A percentile compares a stretch with the other conserved stretches of the same genome.
Evolutionary conservation across 1,284 basidiomycete species (phyloP).

Genomic region (Rhodotorula sp.): DNA sequence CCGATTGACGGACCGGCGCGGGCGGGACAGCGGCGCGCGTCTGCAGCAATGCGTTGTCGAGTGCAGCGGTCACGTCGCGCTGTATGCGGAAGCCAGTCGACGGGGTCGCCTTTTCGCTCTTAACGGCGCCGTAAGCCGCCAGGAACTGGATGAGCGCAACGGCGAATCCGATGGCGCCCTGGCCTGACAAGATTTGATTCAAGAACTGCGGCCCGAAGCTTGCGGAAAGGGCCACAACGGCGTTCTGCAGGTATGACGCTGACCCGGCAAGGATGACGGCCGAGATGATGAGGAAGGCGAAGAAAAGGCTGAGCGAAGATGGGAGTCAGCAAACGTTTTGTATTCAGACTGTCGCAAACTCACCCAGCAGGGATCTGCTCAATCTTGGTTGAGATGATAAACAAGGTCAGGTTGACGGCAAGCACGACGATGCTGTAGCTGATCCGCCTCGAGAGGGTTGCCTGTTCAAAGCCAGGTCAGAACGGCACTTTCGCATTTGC

Average conservation of each 20-base stretch:
- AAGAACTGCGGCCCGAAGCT: slow-evolving; percentile 45
- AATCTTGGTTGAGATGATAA: slow-evolving; percentile 41
- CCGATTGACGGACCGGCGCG: slow-evolving; percentile 26
- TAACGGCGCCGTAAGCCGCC: slow-evolving; percentile 39
- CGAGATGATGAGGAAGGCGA: slow-evolving; percentile 34
- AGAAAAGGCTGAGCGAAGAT: slow-evolving; percentile 35
- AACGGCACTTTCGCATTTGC: background rate
- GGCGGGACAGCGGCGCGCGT: background rate
- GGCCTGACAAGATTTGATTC: slow-evolving; percentile 46
- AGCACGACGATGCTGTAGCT: slow-evolving; percentile 27
- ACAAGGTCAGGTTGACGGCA: slow-evolving; percentile 26
- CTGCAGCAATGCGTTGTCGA: background rate
- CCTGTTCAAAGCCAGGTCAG: slow-evolving; percentile 2
- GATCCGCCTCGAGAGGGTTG: slow-evolving; percentile 31
- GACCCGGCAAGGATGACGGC: slow-evolving; percentile 34
- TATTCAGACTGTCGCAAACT: background rate
- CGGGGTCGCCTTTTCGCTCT: background rate
- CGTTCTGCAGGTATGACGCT: slow-evolving; percentile 42
- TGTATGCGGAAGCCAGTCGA: slow-evolving; percentile 1
- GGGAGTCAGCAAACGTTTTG: background rate
- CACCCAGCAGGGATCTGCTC: slow-evolving; percentile 27
- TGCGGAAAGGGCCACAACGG: slow-evolving; percentile 43
- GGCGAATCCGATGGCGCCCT: slow-evolving; percentile 45
- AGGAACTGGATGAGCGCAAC: slow-evolving; percentile 46
- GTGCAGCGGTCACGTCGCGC: background rate